Evolutionary conservation across 1,284 basidiomycete species (phyloP), one percentile per base, ranked within the genome.

Genomic region (Fomitiporia mediterranea): DNA sequence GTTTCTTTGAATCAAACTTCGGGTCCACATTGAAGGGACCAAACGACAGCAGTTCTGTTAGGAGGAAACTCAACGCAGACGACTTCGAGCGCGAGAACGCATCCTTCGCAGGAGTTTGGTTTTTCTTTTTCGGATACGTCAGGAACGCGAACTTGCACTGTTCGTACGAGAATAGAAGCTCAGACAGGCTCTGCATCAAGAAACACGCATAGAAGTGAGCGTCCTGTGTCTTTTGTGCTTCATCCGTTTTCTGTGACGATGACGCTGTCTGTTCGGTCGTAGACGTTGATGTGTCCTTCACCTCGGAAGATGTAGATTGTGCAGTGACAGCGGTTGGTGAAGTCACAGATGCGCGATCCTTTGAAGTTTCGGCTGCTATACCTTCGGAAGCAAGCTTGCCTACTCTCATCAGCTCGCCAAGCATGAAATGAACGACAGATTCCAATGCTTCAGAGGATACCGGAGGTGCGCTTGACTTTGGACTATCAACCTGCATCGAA

Each of bases 151-250:
- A 70, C 72, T 98, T 99, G 81, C 94, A 96, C 1, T 84, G 72
- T 62, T 92, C 86, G 68, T 99, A 99, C 15, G 94, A 98, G 57
- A 96, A 94, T 1, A 97, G 72, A 2, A 98, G 76, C 72, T 99
- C 96, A 1, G 93, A 92, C 48, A 98, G 75, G 61, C 87, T 87
- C 66, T 96, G 91, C 84, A 98, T 90, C 59, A 98, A 72, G 74
- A 98, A 93, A 64, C 87, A 90, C 11, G 83, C 77, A 67, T 95
- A 96, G 59, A 86, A 74, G 46, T 63, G 62, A 38, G 51, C 53
- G 3, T 60, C 43, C 23, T 56, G 46, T 17, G 46, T n/a, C 17
- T 57, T 56, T 21, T 51, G 49, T 15, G 27, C 3, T 2, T 30
- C 28, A n/a, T 55, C 53, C 15, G 9, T 30, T n/a, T 40, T 52